Evolutionary conservation across 768 basidiomycete genomes (phyloP), one percentile per base, ranked within the genome.

Genomic region (Tephrocybe sp.): DNA sequence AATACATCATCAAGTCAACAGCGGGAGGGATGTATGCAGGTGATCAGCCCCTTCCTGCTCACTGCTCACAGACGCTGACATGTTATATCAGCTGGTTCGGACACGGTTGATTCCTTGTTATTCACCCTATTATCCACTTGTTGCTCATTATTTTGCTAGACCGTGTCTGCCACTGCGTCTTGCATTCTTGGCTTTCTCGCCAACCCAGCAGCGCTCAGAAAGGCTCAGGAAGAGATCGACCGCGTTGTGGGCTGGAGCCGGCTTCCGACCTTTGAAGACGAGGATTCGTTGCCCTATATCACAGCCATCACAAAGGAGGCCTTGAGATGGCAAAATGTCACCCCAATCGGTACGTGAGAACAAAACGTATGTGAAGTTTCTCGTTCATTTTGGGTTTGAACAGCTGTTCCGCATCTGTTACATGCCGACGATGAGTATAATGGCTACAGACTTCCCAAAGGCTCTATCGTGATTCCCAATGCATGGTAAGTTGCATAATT

Each of bases 391-490:
- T 20, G 10, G n/a, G 18, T 36, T 36, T n/a, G 15, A 39, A 9
- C 4, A 24, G 23, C 43, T 70, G 71, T 57, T 14, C 17, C 68
- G 11, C 66, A 68, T 11, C 71, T 70, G 51, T 41, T 57, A 14
- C 54, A 73, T 49, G 38, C 18, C 38, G 18, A 39, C 7, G 38
- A 39, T 39, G 38, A 39, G 38, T 39, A 39, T n/a, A 51, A 60
- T n/a, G 72, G 70, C 0, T 69, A 70, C 45, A 33, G 56, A 44
- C 70, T 75, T 33, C 72, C 71, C 0, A 64, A 63, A 21, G 67
- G 62, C 4, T 50, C 67, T 2, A 61, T 65, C 14, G 47, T 68
- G 39, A 55, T 70, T 33, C 36, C 62, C 3, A 70, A 70, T 46
- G 53, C 59, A 28, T 71, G 68, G 71, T 69, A 40, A 25, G 54